Evolutionary conservation across 2,329 filamentous ascomycete species (phyloP), one percentile per base, ranked within the genome.

Genomic region (Monosporascus sp.): DNA sequence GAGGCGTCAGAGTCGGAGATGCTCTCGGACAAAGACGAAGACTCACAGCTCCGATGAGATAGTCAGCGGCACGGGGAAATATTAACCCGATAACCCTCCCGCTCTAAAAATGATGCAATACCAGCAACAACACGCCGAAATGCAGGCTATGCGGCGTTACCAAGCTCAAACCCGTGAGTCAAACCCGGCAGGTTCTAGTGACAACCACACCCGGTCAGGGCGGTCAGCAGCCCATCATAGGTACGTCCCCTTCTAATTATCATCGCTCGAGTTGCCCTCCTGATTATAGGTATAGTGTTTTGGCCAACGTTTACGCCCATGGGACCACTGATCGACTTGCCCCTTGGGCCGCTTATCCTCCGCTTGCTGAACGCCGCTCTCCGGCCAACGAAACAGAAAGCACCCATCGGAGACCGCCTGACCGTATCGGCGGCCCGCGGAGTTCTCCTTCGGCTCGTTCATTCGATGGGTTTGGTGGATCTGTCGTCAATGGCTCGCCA

Each of bases 351-450:
- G 26, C 40, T 19, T 43, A 43, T 20, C 19, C 54, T 44, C 24
- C 53, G 5, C 19, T 53, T 41, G 22, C 53, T 11, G 63, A 63
- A 40, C 63, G 65, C 43, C 63, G 60, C 20, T 68, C 68, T 43
- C 67, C 68, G 16, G 58, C 64, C 3, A 55, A 49, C 31, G 66
- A 69, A 11, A 44, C 54, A 38, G 57, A 61, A 40, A 65, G 67
- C n/a, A 56, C 55, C 26, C 64, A 67, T 40, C 64, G 67, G 35
- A 63, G 68, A 49, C 57, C 60, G 46, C 66, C 66, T 20, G 54
- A 63, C 43, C 66, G 66, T 19, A 61, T 63, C 47, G 61, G 62
- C 11, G 59, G 61, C 51, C 51, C 61, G 7, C 64, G 66, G 35
- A 59, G 60, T 35, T 62, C 60, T 43, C 58, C 63, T 14, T 59